A percentile compares a stretch with the other conserved stretches of the same genome.
Evolutionary conservation across 1,284 basidiomycete species (phyloP).

Genomic region (Leccinum ponderosum): DNA sequence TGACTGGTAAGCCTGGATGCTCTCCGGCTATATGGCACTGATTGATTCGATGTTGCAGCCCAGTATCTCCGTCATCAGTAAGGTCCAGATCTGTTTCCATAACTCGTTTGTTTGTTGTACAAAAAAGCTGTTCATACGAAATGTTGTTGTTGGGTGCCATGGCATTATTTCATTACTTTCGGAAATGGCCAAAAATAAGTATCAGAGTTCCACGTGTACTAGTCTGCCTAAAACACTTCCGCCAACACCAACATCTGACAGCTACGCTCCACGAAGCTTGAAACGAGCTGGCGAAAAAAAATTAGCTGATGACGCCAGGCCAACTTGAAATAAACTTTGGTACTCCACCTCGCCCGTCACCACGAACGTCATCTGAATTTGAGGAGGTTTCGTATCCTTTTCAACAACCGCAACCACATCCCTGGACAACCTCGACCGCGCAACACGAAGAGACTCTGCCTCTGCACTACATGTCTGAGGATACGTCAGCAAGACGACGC

Average conservation of each 20-base stretch:
- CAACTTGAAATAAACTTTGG: conserved; percentile 73
- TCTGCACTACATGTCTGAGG: conserved; percentile 71
- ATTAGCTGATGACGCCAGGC: conserved; percentile 56
- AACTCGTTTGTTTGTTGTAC: conserved; percentile 16
- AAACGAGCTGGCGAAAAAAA: background rate
- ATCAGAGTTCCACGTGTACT: conserved; percentile 15
- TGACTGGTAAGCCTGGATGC: conserved; percentile 49
- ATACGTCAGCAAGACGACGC: conserved; percentile 61
- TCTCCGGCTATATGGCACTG: background rate
- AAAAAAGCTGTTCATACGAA: conserved; percentile 19
- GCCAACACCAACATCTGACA: background rate
- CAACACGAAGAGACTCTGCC: conserved; percentile 59
- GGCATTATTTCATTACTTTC: background rate
- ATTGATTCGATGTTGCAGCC: conserved; percentile 37
- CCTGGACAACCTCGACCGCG: conserved; percentile 33
- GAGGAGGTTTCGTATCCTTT: conserved; percentile 67
- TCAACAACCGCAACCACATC: conserved; percentile 35
- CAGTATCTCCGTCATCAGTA: conserved; percentile 52
- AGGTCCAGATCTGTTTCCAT: conserved; percentile 3
- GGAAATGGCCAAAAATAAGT: background rate
- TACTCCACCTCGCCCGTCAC: conserved; percentile 46
- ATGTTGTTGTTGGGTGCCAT: conserved; percentile 9
- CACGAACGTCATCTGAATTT: conserved; percentile 61
- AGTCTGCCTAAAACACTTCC: no score
- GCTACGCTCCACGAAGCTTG: background rate